Conservation (phyloP, 2,329 filamentous ascomycete genomes). For the Xylariaceae sp. region DNA sequence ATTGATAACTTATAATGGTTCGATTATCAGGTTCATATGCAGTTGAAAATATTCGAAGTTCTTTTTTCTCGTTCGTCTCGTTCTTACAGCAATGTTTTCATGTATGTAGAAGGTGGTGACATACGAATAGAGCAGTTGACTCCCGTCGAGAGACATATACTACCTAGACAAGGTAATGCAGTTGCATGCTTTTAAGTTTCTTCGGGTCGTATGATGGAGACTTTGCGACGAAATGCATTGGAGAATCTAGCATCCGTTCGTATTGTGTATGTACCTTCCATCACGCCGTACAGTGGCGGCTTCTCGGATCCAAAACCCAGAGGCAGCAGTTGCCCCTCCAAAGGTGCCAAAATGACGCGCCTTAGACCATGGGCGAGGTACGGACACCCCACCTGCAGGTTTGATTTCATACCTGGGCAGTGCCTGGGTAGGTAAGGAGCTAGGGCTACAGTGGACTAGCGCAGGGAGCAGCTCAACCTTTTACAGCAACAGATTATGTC, state of each 20-base stretch:
- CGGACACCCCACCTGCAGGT: neutral
- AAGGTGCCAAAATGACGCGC: too few species aligned
- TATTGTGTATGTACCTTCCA: constrained; percentile 20
- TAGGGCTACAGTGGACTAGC: constrained; percentile 11
- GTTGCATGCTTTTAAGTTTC: neutral
- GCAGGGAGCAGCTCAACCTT: constrained; percentile 11
- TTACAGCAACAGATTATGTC: constrained; percentile 9
- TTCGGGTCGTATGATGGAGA: neutral
- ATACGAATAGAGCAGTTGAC: too few species aligned
- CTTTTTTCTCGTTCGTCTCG: too few species aligned
- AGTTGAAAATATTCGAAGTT: too few species aligned
- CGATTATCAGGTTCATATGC: neutral
- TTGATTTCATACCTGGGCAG: too few species aligned
- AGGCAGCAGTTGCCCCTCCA: too few species aligned
- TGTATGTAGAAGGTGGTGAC: too few species aligned
- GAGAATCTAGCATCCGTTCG: constrained; percentile 1
- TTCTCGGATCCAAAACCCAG: neutral
- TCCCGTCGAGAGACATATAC: too few species aligned
- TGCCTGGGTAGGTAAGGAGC: too few species aligned
- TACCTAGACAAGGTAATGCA: too few species aligned
- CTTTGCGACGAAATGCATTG: neutral
- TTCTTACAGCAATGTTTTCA: too few species aligned
- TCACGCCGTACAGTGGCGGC: neutral
- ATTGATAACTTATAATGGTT: neutral
- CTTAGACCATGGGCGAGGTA: neutral